Conservation (phyloP, 2,329 filamentous ascomycete genomes). For the Corinectria fuckeliana region DNA sequence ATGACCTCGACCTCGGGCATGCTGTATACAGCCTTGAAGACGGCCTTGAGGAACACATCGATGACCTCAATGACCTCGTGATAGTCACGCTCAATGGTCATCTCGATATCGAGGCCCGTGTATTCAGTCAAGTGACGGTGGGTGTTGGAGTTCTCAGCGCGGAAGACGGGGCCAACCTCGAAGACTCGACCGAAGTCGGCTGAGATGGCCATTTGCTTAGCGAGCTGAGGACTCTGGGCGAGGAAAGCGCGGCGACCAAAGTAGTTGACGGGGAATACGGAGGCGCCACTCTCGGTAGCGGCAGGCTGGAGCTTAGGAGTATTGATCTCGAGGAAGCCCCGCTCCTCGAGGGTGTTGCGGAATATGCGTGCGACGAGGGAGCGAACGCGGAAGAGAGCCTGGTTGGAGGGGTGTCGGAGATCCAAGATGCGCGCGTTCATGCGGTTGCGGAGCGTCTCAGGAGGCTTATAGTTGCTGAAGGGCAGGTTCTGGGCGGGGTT, state of each 20-base stretch:
- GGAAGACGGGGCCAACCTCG: constrained; percentile 76
- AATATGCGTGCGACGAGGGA: constrained; percentile 82
- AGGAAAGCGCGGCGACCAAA: constrained; percentile 87
- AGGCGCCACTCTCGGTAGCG: constrained; percentile 89
- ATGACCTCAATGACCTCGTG: constrained; percentile 83
- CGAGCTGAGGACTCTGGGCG: constrained; percentile 88
- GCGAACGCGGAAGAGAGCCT: constrained; percentile 87
- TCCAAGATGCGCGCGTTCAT: constrained; percentile 82
- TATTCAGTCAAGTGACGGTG: constrained; percentile 95
- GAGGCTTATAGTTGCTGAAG: constrained; percentile 66
- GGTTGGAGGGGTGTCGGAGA: constrained; percentile 83
- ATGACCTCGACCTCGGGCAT: constrained; percentile 77
- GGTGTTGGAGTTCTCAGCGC: constrained; percentile 94
- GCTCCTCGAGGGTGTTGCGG: constrained; percentile 74
- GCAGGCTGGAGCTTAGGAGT: constrained; percentile 90
- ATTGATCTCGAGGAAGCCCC: constrained; percentile 90
- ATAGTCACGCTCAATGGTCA: constrained; percentile 89
- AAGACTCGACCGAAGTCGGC: constrained; percentile 90
- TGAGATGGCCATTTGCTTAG: constrained; percentile 92
- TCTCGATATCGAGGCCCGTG: constrained; percentile 90
- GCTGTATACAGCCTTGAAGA: constrained; percentile 55
- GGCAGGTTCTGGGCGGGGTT: constrained; percentile 57
- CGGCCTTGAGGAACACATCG: constrained; percentile 80
- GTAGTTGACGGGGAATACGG: constrained; percentile 91
- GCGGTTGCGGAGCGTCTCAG: constrained; percentile 71